Evolutionary conservation across 306 rosid species (phyloP).

Genomic region (Delonix regia): DNA sequence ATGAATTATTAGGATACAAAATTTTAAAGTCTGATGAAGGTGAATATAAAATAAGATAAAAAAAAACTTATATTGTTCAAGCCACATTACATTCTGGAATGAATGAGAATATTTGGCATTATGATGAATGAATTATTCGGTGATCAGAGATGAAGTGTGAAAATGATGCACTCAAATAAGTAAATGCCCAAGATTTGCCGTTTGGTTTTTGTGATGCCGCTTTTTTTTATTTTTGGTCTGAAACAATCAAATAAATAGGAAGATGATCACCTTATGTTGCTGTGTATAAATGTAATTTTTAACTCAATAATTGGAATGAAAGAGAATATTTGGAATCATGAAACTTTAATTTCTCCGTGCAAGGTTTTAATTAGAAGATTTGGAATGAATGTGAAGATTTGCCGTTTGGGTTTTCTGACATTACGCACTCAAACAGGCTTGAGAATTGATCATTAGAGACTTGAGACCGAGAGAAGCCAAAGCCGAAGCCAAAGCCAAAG

Average conservation of each 20-base stretch:
- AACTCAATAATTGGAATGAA: no score
- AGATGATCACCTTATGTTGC: no score
- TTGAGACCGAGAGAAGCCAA: background rate
- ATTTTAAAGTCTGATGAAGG: background rate
- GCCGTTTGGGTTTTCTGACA: slow-evolving; percentile 29
- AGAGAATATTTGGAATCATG: no score
- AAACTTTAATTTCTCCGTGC: no score
- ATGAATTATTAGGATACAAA: no score
- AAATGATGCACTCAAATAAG: slow-evolving; percentile 2
- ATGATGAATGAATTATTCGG: slow-evolving; percentile 30
- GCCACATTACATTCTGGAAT: background rate
- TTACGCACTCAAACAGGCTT: background rate
- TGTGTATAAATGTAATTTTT: no score
- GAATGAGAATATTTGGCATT: slow-evolving; percentile 41
- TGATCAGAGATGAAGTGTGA: slow-evolving; percentile 5
- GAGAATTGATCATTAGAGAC: background rate
- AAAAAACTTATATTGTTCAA: background rate
- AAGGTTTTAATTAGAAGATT: no score
- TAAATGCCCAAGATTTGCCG: no score
- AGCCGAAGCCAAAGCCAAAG: background rate
- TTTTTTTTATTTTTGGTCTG: no score
- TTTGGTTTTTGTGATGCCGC: no score
- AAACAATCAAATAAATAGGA: no score
- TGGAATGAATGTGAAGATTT: no score
- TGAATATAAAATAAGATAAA: background rate